Evolutionary conservation across 2,329 filamentous ascomycete genomes (phyloP).

Genomic region (Simplicillium sp.): DNA sequence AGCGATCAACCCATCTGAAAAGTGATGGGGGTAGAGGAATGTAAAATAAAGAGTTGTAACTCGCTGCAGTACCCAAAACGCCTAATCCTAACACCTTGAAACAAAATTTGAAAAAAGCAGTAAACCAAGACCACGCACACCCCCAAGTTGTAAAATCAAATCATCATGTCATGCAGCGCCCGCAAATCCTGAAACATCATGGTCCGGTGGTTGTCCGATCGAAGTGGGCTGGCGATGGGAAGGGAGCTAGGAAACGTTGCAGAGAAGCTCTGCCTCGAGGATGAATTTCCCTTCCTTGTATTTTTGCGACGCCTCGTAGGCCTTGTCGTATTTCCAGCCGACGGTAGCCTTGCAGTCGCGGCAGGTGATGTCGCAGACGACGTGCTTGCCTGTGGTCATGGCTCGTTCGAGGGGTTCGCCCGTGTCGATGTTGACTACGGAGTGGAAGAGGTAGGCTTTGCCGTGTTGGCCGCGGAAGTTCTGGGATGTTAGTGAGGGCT

Average conservation of each 20-base stretch:
- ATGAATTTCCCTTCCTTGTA: slow-evolving; percentile 99
- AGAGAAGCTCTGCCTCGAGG: slow-evolving; percentile 82
- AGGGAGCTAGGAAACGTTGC: slow-evolving; percentile 52
- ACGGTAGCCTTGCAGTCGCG: slow-evolving; percentile 86
- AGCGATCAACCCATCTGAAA: too few species aligned
- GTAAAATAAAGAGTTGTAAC: too few species aligned
- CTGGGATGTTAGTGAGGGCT: slow-evolving; percentile 34
- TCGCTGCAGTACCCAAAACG: too few species aligned
- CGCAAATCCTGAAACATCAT: too few species aligned
- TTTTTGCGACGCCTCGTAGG: slow-evolving; percentile 83
- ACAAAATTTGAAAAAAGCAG: too few species aligned
- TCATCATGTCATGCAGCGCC: too few species aligned
- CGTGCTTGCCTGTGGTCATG: slow-evolving; percentile 94
- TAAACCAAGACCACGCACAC: too few species aligned
- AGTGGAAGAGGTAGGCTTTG: slow-evolving; percentile 94
- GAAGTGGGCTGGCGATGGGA: too few species aligned
- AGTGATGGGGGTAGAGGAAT: too few species aligned
- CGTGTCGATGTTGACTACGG: slow-evolving; percentile 80
- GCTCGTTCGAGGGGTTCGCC: slow-evolving; percentile 85
- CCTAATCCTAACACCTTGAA: too few species aligned
- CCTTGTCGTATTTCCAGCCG: slow-evolving; percentile 98
- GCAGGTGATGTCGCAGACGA: slow-evolving; percentile 89
- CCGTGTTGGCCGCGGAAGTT: slow-evolving; percentile 98
- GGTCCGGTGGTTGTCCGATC: too few species aligned
- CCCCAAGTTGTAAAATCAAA: too few species aligned